Evolutionary conservation across 495 filamentous ascomycete genomes (phyloP).

Genomic region (Jackrogersella minutella): DNA sequence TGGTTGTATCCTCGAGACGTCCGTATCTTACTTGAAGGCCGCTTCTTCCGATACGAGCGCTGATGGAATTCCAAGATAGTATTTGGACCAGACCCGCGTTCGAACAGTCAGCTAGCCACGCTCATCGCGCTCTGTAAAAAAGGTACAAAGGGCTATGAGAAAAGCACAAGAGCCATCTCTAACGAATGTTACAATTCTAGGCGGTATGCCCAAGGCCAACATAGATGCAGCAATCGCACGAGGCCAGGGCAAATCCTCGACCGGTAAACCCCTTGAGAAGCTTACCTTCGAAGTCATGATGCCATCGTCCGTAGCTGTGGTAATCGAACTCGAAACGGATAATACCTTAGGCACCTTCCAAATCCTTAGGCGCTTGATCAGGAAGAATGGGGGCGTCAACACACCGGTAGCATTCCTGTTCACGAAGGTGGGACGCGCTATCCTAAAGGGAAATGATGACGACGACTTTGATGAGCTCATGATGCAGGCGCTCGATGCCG

Average conservation of each 20-base stretch:
- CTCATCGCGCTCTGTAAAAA: slow-evolving; percentile 84
- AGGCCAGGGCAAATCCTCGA: slow-evolving; percentile 80
- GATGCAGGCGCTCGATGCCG: slow-evolving; percentile 85
- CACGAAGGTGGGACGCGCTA: slow-evolving; percentile 73
- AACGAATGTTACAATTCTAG: slow-evolving; percentile 44
- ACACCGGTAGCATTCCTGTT: slow-evolving; percentile 87
- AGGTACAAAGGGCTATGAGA: slow-evolving; percentile 48
- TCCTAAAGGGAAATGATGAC: slow-evolving; percentile 65
- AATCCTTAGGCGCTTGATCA: slow-evolving; percentile 73
- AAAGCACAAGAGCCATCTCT: slow-evolving; percentile 18
- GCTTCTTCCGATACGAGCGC: background rate
- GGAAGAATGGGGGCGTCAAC: slow-evolving; percentile 69
- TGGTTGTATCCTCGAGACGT: slow-evolving; percentile 63
- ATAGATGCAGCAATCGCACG: slow-evolving; percentile 87
- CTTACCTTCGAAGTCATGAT: slow-evolving; percentile 84
- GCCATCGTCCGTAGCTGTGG: slow-evolving; percentile 76
- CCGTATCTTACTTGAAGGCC: slow-evolving; percentile 34
- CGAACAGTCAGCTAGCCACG: slow-evolving; percentile 76
- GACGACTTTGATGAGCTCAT: slow-evolving; percentile 74
- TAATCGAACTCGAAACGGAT: slow-evolving; percentile 82
- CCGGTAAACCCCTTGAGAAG: slow-evolving; percentile 75
- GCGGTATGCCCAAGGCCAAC: slow-evolving; percentile 78
- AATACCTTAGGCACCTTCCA: slow-evolving; percentile 74
- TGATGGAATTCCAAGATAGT: slow-evolving; percentile 46
- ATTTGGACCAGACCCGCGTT: slow-evolving; percentile 72